These are phyloP conservation scores for Saccharomycopsis guyanensis DNA, from an alignment of 805 yeast species.

Conservation along the genomic window DNA sequence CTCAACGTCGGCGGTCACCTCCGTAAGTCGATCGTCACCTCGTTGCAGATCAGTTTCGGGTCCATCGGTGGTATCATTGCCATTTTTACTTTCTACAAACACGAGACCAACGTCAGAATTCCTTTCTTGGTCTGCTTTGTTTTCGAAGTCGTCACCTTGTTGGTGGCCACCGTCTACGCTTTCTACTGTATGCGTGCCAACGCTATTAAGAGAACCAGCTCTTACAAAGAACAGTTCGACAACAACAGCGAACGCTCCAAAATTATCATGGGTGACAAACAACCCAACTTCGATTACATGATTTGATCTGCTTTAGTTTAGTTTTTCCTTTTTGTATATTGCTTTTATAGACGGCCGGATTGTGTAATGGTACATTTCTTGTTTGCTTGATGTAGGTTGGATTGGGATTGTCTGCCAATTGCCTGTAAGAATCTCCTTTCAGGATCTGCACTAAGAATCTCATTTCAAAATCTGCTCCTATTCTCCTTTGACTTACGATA, in stretches of 20 bases:
- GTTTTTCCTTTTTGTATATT: no score
- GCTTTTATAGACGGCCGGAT: no score
- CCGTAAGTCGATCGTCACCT: conserved; percentile 50
- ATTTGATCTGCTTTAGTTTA: not conserved
- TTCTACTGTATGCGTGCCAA: conserved; percentile 18
- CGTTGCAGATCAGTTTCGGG: conserved; percentile 61
- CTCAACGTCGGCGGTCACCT: conserved; percentile 57
- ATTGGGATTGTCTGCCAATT: no score
- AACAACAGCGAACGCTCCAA: conserved; percentile 10
- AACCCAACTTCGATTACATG: conserved; percentile 19
- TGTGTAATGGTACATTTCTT: no score
- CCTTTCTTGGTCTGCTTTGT: not conserved
- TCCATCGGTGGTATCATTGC: conserved; percentile 65
- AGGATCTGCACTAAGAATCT: no score
- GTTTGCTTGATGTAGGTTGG: no score
- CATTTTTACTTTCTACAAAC: conserved; percentile 33
- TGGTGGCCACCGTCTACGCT: not conserved
- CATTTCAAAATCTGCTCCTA: no score
- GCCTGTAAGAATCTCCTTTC: no score
- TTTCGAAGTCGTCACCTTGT: not conserved
- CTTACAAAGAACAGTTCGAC: conserved; percentile 14
- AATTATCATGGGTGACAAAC: conserved; percentile 16
- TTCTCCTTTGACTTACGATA: no score
- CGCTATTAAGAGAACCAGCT: conserved; percentile 23
- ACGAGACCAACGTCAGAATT: not conserved